phyloP scores from a whole-genome alignment of 106 monocot genomes.

The Dioscorea alata region DNA sequence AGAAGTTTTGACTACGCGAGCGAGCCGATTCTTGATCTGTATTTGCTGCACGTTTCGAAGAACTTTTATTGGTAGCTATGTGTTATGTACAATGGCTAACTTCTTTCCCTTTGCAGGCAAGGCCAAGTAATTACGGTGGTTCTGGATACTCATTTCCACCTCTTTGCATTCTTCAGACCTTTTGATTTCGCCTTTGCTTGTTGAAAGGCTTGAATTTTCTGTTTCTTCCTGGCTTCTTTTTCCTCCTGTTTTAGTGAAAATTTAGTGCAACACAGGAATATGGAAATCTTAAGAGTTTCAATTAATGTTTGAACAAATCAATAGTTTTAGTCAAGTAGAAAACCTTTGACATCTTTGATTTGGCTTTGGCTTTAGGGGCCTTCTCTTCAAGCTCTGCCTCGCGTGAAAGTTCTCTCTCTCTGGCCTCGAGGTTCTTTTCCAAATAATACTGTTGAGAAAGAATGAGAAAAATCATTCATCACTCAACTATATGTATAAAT shows the following conservation, averaged over 20 bases:
- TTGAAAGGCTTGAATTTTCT: conserved; percentile 84
- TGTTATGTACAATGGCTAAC: background rate
- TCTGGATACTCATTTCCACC: conserved; percentile 55
- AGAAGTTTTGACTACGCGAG: too few species aligned
- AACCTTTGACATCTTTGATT: conserved; percentile 99
- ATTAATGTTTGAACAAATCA: background rate
- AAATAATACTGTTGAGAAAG: conserved; percentile 72
- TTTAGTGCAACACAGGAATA: background rate
- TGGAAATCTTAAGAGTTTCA: background rate
- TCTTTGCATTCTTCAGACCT: conserved; percentile 78
- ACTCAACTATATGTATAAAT: too few species aligned
- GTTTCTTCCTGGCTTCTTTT: conserved; percentile 87
- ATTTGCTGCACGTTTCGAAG: too few species aligned
- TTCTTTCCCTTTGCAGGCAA: background rate
- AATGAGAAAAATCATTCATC: background rate
- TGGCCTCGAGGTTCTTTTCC: conserved; percentile 94
- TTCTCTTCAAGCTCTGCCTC: conserved; percentile 93
- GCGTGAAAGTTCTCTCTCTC: conserved; percentile 73
- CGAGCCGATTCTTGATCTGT: too few species aligned
- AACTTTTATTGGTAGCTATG: background rate
- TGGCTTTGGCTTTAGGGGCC: conserved; percentile 87
- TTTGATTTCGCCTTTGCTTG: conserved; percentile 88
- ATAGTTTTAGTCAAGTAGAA: background rate
- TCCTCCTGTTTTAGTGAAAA: conserved; percentile 52
- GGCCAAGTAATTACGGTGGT: background rate